Conservation (phyloP, 78 protist species). For the Guillardia theta region DNA sequence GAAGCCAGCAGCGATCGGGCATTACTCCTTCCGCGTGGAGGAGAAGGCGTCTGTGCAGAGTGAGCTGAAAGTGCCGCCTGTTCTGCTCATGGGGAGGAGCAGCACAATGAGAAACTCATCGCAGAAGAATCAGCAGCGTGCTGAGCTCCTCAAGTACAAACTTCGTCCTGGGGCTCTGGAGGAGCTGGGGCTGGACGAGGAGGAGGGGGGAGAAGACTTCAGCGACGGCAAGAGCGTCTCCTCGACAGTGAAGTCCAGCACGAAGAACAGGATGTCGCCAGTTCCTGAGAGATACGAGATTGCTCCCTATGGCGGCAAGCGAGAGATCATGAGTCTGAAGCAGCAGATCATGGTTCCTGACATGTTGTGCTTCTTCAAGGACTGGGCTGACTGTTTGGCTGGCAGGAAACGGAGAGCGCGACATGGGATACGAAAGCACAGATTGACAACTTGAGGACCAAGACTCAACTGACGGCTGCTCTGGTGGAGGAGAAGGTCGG, state of each 20-base stretch:
- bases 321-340: neutral
- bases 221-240: too few species aligned
- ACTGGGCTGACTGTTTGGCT: too few species aligned
- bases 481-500: conserved; percentile 21
- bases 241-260: too few species aligned
- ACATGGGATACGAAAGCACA: neutral
- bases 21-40: neutral
- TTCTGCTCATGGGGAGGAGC: neutral
- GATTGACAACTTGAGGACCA: neutral
- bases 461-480: neutral
- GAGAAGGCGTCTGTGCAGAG: neutral
- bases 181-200: neutral
- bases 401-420: neutral
- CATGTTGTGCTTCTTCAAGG: too few species aligned
- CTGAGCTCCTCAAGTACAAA: neutral
- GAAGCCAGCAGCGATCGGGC: neutral
- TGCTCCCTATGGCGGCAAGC: neutral
- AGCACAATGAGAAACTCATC: neutral
- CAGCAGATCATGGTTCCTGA: neutral
- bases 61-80: neutral
- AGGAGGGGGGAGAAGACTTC: too few species aligned
- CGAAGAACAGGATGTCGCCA: too few species aligned
- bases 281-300: neutral
- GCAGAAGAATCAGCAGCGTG: neutral
- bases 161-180: neutral